phyloP scores from a whole-genome alignment of 176 grass and related monocot genomes.

The Otatea glauca region DNA sequence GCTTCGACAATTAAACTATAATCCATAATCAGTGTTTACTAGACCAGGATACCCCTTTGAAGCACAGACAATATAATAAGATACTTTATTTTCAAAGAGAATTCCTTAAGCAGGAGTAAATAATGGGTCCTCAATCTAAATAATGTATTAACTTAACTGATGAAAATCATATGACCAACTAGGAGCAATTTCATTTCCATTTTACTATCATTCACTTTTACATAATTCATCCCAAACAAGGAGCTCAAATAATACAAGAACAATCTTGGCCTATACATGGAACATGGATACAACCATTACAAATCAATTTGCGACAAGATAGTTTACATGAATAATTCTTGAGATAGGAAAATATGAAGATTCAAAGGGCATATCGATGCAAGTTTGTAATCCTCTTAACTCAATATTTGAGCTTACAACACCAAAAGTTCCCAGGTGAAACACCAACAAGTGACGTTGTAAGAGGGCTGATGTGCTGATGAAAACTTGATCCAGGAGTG shows the following conservation, averaged over 20 bases:
- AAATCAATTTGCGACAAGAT: slow-evolving; percentile 28
- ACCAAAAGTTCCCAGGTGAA: slow-evolving; percentile 23
- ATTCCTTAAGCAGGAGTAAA: neutral
- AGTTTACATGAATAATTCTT: slow-evolving; percentile 23
- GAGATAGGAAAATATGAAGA: slow-evolving; percentile 7
- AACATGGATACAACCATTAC: neutral
- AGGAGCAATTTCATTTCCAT: neutral
- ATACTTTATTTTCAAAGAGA: neutral
- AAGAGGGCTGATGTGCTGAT: slow-evolving; percentile 13
- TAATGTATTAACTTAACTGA: neutral
- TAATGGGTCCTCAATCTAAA: neutral
- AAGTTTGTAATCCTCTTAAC: slow-evolving; percentile 1
- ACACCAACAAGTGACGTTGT: neutral
- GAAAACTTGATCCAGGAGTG: slow-evolving; percentile 14
- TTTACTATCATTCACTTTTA: neutral
- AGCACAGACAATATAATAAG: neutral
- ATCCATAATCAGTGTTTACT: neutral
- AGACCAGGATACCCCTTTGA: neutral
- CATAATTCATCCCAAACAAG: slow-evolving; percentile 33
- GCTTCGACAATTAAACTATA: neutral
- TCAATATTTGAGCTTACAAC: slow-evolving; percentile 30
- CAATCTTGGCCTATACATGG: slow-evolving; percentile 22
- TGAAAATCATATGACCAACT: neutral
- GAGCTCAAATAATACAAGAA: slow-evolving; percentile 28
- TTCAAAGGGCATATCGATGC: neutral